These are phyloP conservation scores for Prunus yedoensis DNA, from an alignment of 331 rosid genomes.

Conservation along the genomic window DNA sequence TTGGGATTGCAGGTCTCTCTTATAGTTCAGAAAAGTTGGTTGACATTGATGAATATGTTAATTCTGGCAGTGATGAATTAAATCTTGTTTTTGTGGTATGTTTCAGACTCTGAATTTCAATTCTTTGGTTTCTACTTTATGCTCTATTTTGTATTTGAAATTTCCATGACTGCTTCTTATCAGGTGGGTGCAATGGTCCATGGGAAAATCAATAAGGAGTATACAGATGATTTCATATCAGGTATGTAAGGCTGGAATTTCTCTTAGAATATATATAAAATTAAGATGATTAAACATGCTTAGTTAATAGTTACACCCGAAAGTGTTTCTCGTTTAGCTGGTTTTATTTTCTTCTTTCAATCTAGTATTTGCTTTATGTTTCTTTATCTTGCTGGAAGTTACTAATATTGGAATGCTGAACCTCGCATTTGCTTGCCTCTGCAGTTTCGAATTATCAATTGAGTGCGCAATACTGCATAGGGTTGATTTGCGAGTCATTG, in stretches of 20 bases:
- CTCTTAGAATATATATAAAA: no score
- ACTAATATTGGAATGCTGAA: neutral
- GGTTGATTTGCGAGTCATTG: conserved; percentile 20
- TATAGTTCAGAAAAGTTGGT: conserved; percentile 27
- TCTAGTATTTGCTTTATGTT: neutral
- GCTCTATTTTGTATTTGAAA: neutral
- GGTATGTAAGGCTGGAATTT: neutral
- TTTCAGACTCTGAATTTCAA: neutral
- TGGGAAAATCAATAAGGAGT: conserved; percentile 10
- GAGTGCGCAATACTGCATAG: neutral
- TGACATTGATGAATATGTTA: conserved; percentile 22
- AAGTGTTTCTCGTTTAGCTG: neutral
- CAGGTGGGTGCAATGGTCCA: conserved; percentile 12
- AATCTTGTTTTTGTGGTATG: conserved; percentile 26
- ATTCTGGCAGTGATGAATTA: conserved; percentile 6
- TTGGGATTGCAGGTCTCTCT: conserved; percentile 23
- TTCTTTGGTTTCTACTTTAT: neutral
- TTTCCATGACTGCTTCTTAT: neutral
- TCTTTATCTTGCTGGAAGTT: neutral
- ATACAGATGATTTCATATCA: conserved; percentile 10
- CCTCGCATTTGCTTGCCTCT: neutral
- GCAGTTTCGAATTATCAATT: conserved; percentile 19
- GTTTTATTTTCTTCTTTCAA: neutral
- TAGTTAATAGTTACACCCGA: no score
- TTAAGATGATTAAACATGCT: no score